Conservation (phyloP, 208 protist species). For the Leptomonas pyrrhocoris region DNA sequence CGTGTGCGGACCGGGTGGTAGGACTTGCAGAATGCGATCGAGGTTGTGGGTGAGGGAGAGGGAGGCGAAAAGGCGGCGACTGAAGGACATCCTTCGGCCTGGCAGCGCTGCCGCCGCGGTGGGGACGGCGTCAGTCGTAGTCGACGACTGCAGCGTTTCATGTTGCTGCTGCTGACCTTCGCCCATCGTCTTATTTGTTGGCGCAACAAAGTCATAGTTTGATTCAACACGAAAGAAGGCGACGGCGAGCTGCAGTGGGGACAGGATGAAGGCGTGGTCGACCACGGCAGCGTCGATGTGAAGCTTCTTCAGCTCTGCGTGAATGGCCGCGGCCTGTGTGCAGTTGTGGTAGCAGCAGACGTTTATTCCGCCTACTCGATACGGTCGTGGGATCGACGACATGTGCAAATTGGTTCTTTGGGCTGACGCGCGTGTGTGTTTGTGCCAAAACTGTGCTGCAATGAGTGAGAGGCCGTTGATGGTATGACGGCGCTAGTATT, state of each 20-base stretch:
- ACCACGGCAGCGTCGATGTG: slow-evolving; percentile 71
- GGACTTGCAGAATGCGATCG: slow-evolving; percentile 52
- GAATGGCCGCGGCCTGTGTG: slow-evolving; percentile 40
- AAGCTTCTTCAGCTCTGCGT: slow-evolving; percentile 45
- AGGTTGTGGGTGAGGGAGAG: slow-evolving; percentile 72
- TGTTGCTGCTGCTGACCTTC: slow-evolving; percentile 12
- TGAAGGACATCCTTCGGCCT: slow-evolving; percentile 7
- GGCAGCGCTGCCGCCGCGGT: neutral
- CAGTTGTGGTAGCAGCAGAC: slow-evolving; percentile 63
- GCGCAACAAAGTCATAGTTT: slow-evolving; percentile 1
- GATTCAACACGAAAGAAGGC: slow-evolving; percentile 57
- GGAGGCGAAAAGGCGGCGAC: slow-evolving; percentile 56
- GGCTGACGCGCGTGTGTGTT: too few relatives aligned
- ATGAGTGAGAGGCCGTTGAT: too few relatives aligned
- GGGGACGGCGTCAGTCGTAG: neutral
- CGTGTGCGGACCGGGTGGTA: slow-evolving; percentile 55
- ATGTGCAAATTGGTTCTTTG: too few relatives aligned
- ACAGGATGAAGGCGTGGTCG: slow-evolving; percentile 71
- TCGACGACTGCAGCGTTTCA: neutral
- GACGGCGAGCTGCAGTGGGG: slow-evolving; percentile 63
- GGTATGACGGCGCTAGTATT: too few relatives aligned
- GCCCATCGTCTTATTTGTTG: neutral
- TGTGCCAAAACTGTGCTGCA: too few relatives aligned
- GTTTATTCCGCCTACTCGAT: slow-evolving; percentile 21
- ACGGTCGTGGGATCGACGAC: neutral